Conservation (phyloP, 2,329 filamentous ascomycete species). For the Lachnellula occidentalis region DNA sequence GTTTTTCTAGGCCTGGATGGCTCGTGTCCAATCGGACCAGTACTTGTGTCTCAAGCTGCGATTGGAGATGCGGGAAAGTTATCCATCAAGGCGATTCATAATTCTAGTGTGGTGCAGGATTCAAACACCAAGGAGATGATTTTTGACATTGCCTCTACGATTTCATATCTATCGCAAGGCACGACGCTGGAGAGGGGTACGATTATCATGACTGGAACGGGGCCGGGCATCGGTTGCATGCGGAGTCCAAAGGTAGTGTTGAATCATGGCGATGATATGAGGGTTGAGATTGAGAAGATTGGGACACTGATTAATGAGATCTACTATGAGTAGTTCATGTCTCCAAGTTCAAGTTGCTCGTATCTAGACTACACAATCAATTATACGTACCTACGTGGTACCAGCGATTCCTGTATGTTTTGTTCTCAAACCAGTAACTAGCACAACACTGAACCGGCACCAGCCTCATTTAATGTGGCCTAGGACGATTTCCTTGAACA, state of each 20-base stretch:
- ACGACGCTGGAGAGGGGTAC: conserved; percentile 36
- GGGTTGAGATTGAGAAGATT: conserved; percentile 28
- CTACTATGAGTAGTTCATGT: too few relatives aligned
- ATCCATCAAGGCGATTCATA: conserved; percentile 38
- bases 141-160: conserved; percentile 39
- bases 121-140: conserved; percentile 42
- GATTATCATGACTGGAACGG: conserved; percentile 40
- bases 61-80: conserved; percentile 23
- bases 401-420: too few relatives aligned
- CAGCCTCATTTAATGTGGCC: too few relatives aligned
- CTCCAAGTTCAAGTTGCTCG: too few relatives aligned
- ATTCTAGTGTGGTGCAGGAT: conserved; percentile 46
- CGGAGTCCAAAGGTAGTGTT: conserved; percentile 24
- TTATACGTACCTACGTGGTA: too few relatives aligned
- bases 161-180: conserved; percentile 32
- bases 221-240: conserved; percentile 35
- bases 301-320: conserved; percentile 29
- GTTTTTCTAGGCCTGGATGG: conserved; percentile 10
- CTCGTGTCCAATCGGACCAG: conserved; percentile 26
- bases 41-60: conserved; percentile 30
- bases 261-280: conserved; percentile 28
- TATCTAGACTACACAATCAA: too few relatives aligned
- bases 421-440: too few relatives aligned
- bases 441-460: too few relatives aligned
- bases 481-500: too few relatives aligned